Evolutionary conservation across 208 protist species (phyloP).

Genomic region (Novymonas esmeraldas): DNA sequence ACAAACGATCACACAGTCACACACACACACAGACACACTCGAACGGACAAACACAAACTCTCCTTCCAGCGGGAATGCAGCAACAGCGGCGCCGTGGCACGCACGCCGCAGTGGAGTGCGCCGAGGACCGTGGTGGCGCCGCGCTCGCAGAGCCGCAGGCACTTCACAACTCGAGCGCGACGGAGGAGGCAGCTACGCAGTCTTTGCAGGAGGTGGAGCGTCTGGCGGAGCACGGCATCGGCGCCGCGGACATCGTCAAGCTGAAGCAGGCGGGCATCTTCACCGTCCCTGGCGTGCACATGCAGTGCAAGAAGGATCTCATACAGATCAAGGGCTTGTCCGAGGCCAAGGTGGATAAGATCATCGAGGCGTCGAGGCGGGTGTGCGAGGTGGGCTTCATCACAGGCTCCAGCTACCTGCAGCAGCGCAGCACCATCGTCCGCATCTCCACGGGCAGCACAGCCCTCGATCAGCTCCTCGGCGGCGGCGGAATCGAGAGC

Average conservation of each 20-base stretch:
- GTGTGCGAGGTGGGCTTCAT: conserved; percentile 87
- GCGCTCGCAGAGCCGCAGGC: conserved; percentile 19
- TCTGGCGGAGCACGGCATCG: conserved; percentile 91
- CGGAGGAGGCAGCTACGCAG: conserved; percentile 37
- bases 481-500: conserved; percentile 96
- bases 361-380: conserved; percentile 95
- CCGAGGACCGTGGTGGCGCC: conserved; percentile 10
- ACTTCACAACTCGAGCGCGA: conserved; percentile 23
- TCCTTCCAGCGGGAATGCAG: neutral
- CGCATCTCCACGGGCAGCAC: conserved; percentile 95
- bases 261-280: conserved; percentile 91
- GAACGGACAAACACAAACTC: neutral
- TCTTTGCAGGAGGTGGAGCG: conserved; percentile 85
- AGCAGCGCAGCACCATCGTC: conserved; percentile 87
- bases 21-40: neutral
- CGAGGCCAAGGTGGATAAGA: conserved; percentile 98
- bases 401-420: conserved; percentile 85
- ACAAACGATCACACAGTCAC: too few relatives aligned
- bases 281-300: conserved; percentile 91
- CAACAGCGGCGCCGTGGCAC: neutral
- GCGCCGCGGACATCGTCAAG: conserved; percentile 87
- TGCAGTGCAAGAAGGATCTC: conserved; percentile 92
- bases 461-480: conserved; percentile 94
- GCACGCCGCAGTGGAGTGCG: conserved; percentile 1
- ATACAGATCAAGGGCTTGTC: conserved; percentile 97